A percentile compares a stretch with the other conserved stretches of the same genome.
Evolutionary conservation across 805 yeast species (phyloP).

Genomic region (Kodamaea hsintzibuensis): DNA sequence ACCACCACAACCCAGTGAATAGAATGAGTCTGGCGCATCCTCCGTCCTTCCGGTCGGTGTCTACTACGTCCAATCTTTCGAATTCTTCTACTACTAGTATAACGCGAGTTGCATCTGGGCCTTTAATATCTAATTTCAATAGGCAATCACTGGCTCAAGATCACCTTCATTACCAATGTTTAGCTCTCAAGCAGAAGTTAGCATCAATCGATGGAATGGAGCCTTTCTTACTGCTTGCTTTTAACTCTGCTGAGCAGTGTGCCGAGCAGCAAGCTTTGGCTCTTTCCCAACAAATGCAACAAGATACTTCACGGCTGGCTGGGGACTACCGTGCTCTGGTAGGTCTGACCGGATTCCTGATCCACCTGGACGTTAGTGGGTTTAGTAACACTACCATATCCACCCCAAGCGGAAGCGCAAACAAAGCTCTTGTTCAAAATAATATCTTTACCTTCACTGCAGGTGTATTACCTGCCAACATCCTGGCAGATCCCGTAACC

Average conservation of each 20-base stretch:
- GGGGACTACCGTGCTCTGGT: conserved; percentile 35
- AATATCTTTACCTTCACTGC: conserved; percentile 65
- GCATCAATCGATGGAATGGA: conserved; percentile 64
- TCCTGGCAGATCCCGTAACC: conserved; percentile 87
- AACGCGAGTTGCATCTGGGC: conserved; percentile 46
- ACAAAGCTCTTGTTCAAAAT: conserved; percentile 22
- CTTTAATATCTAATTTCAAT: conserved; percentile 58
- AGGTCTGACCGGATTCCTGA: conserved; percentile 35
- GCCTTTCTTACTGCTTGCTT: conserved; percentile 66
- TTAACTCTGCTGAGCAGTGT: conserved; percentile 62
- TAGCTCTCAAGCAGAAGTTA: conserved; percentile 53
- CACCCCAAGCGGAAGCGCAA: not conserved
- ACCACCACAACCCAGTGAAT: not conserved
- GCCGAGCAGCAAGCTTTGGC: conserved; percentile 72
- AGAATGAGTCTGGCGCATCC: conserved; percentile 17
- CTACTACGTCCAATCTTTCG: conserved; percentile 33
- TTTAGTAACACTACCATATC: conserved; percentile 13
- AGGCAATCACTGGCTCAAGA: conserved; percentile 60
- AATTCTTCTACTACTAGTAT: conserved; percentile 32
- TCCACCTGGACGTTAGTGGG: conserved; percentile 34
- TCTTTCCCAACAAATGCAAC: conserved; percentile 42
- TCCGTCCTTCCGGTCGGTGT: conserved; percentile 40
- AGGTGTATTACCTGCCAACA: conserved; percentile 73
- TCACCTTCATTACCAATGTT: conserved; percentile 70
- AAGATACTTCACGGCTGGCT: conserved; percentile 15